These are phyloP conservation scores for Hypoxylon sp. DNA, from an alignment of 2,329 filamentous ascomycete genomes.

Conservation along the genomic window DNA sequence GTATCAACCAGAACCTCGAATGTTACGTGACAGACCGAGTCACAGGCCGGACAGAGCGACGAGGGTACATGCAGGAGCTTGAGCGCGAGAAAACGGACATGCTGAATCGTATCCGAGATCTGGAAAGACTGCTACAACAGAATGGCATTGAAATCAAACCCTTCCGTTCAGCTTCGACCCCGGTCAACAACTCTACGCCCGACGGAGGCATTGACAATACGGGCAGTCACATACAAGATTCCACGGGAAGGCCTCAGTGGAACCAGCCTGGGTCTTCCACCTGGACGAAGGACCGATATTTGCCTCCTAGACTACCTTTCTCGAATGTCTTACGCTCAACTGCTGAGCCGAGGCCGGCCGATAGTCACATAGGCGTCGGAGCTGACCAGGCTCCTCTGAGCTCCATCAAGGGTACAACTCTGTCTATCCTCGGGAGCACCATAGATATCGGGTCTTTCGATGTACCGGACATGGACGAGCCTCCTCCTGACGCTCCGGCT, in stretches of 20 bases:
- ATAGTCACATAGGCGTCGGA: slow-evolving; percentile 75
- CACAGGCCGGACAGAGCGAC: slow-evolving; percentile 81
- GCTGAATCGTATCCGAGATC: slow-evolving; percentile 73
- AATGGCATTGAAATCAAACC: slow-evolving; percentile 72
- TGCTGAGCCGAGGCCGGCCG: slow-evolving; percentile 61
- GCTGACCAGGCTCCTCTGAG: slow-evolving; percentile 74
- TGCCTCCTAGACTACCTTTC: slow-evolving; percentile 46
- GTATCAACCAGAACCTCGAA: slow-evolving; percentile 78
- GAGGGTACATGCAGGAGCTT: slow-evolving; percentile 82
- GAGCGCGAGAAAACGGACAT: slow-evolving; percentile 79
- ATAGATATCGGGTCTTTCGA: slow-evolving; percentile 83
- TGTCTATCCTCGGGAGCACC: slow-evolving; percentile 83
- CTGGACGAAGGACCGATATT: slow-evolving; percentile 51
- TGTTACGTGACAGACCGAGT: slow-evolving; percentile 91
- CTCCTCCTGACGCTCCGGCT: slow-evolving; percentile 56
- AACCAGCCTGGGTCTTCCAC: slow-evolving; percentile 52
- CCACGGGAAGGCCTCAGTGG: slow-evolving; percentile 53
- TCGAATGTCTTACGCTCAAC: slow-evolving; percentile 41
- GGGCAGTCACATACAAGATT: slow-evolving; percentile 47
- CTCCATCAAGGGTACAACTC: slow-evolving; percentile 79
- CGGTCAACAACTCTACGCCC: slow-evolving; percentile 45
- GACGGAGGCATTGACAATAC: slow-evolving; percentile 47
- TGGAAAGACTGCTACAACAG: slow-evolving; percentile 74
- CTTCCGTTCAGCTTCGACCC: slow-evolving; percentile 56
- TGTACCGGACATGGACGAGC: slow-evolving; percentile 74